Base-by-base conservation (phyloP, 2,329 filamentous ascomycete genomes). In the Penicillium fuscoglaucum region DNA sequence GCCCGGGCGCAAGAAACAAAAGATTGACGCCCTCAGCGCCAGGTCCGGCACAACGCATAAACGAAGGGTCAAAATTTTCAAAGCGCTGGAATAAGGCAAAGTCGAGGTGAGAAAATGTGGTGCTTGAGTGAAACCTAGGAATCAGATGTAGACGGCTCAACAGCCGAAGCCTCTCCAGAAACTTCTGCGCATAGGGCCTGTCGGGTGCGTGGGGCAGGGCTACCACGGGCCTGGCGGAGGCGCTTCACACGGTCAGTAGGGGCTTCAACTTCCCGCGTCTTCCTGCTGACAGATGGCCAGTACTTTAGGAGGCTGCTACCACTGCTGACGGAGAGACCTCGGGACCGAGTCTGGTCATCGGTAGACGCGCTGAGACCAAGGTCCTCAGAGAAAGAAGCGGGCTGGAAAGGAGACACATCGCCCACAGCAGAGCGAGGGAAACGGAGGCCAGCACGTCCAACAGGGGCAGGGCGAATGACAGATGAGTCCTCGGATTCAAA, bases 341-440 rank as follows among this genome's bases (percentile, higher is more conserved):
- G 46, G 15, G 46, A 26, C 19, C 31, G 46, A 49, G 3, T 24
- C 45, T 17, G 31, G 2, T 37, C 46, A 2, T 35, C 46, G 2
- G 19, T 5, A 17, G 46, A 26, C 26, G 19, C 17, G 9, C 15
- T 10, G 15, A 26, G 50, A 31, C 24, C 53, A 51, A 39, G 44
- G 58, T 35, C 59, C 31, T 62, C 60, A 6, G 29, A 70, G 61
- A 29, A 51, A 40, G 48, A 26, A 24, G 19, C 7, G 17, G 47
- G 17, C 21, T 39, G 24, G 10, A 19, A 28, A 15, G 48, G 48
- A 13, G 48, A 15, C 48, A 51, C 48, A 41, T 51, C 19, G 8
- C 31, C n/a, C 6, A 26, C 6, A 8, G 12, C 2, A 35, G 33
- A 10, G 17, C 31, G 48, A 40, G 33, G 35, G 33, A 41, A 52